Percentiles rank a stretch among this genome's conserved stretches.
Evolutionary conservation across 495 filamentous ascomycete genomes (phyloP).

Genomic region (Lasiosphaeria miniovina): DNA sequence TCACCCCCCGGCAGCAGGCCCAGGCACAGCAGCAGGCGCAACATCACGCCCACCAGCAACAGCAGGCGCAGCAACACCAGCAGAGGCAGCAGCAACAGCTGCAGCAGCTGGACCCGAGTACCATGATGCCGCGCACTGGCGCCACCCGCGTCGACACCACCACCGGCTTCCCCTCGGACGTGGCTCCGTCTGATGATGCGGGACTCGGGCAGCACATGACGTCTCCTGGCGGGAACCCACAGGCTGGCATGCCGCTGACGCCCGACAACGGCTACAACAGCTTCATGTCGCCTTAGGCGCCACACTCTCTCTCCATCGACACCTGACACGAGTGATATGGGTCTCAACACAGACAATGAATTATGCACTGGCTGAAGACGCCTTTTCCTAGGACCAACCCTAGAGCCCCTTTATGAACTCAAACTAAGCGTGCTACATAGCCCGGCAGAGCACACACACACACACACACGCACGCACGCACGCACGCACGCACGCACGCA

Average conservation of each 20-base stretch:
- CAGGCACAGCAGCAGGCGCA: not conserved
- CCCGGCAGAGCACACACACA: too few species aligned
- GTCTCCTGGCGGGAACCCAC: not conserved
- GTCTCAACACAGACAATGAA: too few species aligned
- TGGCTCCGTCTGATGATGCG: not conserved
- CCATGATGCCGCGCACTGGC: not conserved
- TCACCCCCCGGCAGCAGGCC: not conserved
- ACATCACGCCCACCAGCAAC: not conserved
- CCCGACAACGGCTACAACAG: conserved; percentile 1
- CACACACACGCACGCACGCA: too few species aligned
- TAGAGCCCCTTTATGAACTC: too few species aligned
- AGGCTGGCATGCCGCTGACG: not conserved
- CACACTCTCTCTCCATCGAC: too few species aligned
- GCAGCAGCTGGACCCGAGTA: not conserved
- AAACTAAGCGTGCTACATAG: too few species aligned
- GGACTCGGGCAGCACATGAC: not conserved
- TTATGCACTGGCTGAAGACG: too few species aligned
- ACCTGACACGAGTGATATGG: too few species aligned
- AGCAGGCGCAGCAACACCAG: not conserved
- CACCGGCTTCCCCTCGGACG: not conserved
- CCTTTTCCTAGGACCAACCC: too few species aligned
- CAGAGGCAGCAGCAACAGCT: not conserved
- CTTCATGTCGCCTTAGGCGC: not conserved
- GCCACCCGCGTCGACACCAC: not conserved
- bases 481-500: too few species aligned